Conservation (phyloP, 768 basidiomycete genomes). For the Boletus vinaceobasis region DNA sequence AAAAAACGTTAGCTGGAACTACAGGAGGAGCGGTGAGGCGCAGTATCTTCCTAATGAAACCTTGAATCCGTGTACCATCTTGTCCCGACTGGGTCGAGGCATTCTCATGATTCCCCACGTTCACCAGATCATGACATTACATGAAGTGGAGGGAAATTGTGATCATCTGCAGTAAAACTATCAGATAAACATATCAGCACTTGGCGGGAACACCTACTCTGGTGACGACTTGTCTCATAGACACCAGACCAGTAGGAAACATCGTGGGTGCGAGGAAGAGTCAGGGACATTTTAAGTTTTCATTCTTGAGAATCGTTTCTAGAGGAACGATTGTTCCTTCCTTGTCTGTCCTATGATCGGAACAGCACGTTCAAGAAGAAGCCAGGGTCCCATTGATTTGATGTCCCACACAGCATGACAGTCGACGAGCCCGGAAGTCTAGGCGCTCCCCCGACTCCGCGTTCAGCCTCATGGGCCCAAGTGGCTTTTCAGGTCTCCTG, state of each 20-base stretch:
- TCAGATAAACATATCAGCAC: conserved; percentile 13
- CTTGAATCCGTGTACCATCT: conserved; percentile 3
- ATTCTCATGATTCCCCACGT: conserved; percentile 22
- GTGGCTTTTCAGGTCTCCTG: too few relatives aligned
- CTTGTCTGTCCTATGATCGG: conserved; percentile 1
- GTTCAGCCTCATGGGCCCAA: not conserved
- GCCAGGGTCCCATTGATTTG: not conserved
- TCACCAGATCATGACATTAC: conserved; percentile 6
- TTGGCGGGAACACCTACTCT: not conserved
- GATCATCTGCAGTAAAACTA: not conserved
- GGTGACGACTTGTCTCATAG: too few relatives aligned
- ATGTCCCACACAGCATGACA: conserved; percentile 3
- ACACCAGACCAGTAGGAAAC: not conserved
- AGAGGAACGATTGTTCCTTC: not conserved
- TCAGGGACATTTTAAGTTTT: conserved; percentile 1
- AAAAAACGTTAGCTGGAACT: conserved; percentile 16
- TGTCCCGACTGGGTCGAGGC: conserved; percentile 7
- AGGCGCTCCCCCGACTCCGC: not conserved
- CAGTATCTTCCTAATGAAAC: conserved; percentile 6
- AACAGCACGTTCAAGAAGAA: conserved; percentile 1
- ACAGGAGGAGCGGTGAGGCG: not conserved
- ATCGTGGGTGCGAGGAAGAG: conserved; percentile 8
- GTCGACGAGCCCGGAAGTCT: not conserved
- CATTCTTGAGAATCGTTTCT: conserved; percentile 9
- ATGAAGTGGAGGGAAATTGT: not conserved